Percentiles rank a stretch among this genome's conserved stretches.
These are phyloP conservation scores for Backusella westeae DNA, from an alignment of 192 early-diverging fungal genomes.

Conservation along the genomic window DNA sequence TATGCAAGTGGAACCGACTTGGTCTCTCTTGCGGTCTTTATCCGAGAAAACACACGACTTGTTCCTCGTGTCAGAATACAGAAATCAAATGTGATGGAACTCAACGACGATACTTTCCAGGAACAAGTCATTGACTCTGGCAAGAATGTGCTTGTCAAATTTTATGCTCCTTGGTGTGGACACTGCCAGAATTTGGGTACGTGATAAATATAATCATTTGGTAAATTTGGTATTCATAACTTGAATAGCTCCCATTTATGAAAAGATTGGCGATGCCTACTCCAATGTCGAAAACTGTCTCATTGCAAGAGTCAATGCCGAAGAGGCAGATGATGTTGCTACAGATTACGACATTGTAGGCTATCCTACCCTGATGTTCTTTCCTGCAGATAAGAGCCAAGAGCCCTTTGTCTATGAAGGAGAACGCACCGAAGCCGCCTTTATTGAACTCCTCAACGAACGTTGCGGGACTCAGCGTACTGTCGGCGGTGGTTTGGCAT, in stretches of 20 bases:
- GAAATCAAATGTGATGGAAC: conserved; percentile 61
- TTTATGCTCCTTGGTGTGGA: conserved; percentile 92
- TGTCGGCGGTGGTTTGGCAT: conserved; percentile 68
- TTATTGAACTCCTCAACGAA: conserved; percentile 84
- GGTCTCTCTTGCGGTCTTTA: conserved; percentile 70
- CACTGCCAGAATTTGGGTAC: conserved; percentile 70
- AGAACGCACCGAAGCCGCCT: conserved; percentile 64
- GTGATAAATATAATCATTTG: background rate
- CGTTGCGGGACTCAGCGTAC: conserved; percentile 74
- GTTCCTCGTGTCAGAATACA: conserved; percentile 69
- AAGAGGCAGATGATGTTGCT: conserved; percentile 58
- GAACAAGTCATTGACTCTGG: conserved; percentile 63
- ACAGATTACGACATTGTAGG: conserved; percentile 66
- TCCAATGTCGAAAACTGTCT: conserved; percentile 73
- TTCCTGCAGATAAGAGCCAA: conserved; percentile 63
- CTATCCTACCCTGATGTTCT: conserved; percentile 89
- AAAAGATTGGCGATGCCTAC: conserved; percentile 82
- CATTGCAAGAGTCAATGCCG: conserved; percentile 92
- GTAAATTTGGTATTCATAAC: too few relatives aligned
- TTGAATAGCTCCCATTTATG: conserved; percentile 77
- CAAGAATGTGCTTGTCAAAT: conserved; percentile 86
- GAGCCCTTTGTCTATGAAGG: conserved; percentile 69
- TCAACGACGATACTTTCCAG: conserved; percentile 77
- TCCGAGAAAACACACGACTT: conserved; percentile 81
- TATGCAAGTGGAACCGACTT: conserved; percentile 83